Conservation (phyloP, 192 early-diverging fungal genomes). For the Backusella tarrabulga region DNA sequence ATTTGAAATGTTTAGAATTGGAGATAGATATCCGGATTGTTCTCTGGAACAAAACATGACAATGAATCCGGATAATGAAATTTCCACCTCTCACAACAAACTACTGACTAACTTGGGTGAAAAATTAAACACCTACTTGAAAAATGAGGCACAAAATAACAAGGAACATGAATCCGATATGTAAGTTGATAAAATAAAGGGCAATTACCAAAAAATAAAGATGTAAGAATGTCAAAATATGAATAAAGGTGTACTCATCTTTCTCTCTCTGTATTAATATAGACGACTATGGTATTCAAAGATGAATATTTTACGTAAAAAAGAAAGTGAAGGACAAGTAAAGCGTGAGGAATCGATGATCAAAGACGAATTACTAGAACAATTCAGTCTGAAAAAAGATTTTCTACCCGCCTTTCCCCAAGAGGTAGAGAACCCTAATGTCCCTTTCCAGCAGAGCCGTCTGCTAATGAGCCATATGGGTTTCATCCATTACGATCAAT, state of each 20-base stretch:
- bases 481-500: constrained; percentile 66
- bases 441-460: constrained; percentile 65
- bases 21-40: constrained; percentile 59
- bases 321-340: background rate
- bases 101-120: constrained; percentile 31
- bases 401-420: constrained; percentile 48
- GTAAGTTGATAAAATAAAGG: constrained; percentile 14
- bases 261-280: background rate
- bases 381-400: constrained; percentile 48
- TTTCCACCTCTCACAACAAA: constrained; percentile 16
- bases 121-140: constrained; percentile 46
- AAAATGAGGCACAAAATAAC: constrained; percentile 40
- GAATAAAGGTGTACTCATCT: background rate
- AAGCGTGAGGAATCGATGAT: constrained; percentile 12
- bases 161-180: constrained; percentile 19
- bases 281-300: constrained; percentile 30
- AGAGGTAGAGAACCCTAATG: constrained; percentile 45
- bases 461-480: constrained; percentile 79
- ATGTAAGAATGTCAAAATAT: background rate
- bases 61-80: constrained; percentile 20
- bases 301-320: constrained; percentile 16
- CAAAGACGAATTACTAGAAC: constrained; percentile 23
- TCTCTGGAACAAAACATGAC: constrained; percentile 44
- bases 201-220: background rate
- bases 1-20: constrained; percentile 37